Evolutionary conservation across 345 rosid species (phyloP), one percentile per base, ranked within the genome.

Genomic region (Turnera subulata): DNA sequence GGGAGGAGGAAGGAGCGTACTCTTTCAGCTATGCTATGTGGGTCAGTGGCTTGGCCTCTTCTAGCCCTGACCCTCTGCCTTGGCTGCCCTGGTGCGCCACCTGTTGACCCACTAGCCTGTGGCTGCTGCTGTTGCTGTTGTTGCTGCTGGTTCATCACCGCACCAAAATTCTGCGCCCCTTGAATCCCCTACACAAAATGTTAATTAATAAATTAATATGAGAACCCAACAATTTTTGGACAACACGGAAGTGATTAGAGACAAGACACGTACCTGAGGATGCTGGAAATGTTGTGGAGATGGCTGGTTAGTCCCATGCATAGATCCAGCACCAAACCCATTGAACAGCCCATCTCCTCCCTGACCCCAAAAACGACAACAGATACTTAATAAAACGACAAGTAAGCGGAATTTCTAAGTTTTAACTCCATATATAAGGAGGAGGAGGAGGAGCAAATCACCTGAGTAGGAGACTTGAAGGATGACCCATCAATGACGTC

Each of bases 1-100:
- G 39, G 40, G 13, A 13, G 13, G 40, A 13, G 40, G 13, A 13
- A 37, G 40, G 40, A 9, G 54, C 44, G 46, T 82, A 93, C 99
- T 53, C 99, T 64, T 67, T 93, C 99, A 50, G 99, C 99, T 20
- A 93, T 89, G 66, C 99, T 93, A 54, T 93, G 99, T 26, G 99
- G 99, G 61, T 89, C 99, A 20, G 99, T 93, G 25, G 99, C 99
- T 80, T 93, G 99, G 55, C 99, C 99, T 75, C 99, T 80, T 61
- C 97, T 68, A 19, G 99, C 99, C 68, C 99, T 73, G n/a, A 85
- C 85, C 56, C 92, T 77, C 44, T 84, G 97, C 73, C 71, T 87
- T 0, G 91, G 91, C 49, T 84, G 93, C 10, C 76, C 77, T 7
- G 90, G 75, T 21, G 82, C 78, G 6, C 79, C 88, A 0, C 80